Evolutionary conservation across 768 basidiomycete species (phyloP), one percentile per base, ranked within the genome.

Genomic region (Saitozyma sp.): DNA sequence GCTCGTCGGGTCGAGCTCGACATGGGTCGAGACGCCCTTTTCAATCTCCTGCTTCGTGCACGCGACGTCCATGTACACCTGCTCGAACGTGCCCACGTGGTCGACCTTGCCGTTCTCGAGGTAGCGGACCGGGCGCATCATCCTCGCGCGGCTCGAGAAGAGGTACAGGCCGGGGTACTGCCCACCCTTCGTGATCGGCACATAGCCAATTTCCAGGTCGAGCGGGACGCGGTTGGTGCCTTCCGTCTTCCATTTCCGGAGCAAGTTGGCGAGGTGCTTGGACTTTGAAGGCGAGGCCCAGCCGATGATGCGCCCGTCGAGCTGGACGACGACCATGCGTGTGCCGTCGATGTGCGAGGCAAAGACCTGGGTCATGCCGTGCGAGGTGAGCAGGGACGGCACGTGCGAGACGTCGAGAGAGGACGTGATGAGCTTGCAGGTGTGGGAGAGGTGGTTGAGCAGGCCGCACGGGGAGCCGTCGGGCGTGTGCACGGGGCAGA

Each of bases 1-100:
- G 78, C 92, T 94, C 8, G 96, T 97, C 5, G 96, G 91, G 46
- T 90, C 84, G 72, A 92, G 88, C 81, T 99, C 96, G 48, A 96
- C 89, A 79, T 99, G 96, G 0, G 90, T 90, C 17, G 92, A 89
- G 8, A 90, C 83, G 14, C 84, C 86, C 59, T 81, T 78, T 63
- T 85, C 83, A 60, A 97, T 88, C 80, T 96, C 96, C 69, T 88
- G 88, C 4, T 88, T 88, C 58, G 86, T 90, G 71, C 91, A 88
- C 3, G 96, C 95, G 76, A 99, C 91, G 75, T 99, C 91, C 92
- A 98, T 92, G 78, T 98, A 99, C 6, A 97, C 96, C 81, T 99
- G 96, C 80, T 99, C 96, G 71, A 99, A 99, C 8, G 95, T 85
- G 3, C 96, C 96, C 58, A 98, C 84, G 77, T 90, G 90, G 78